Percentiles rank a stretch among this genome's conserved stretches.
phyloP scores from a whole-genome alignment of 2,329 filamentous ascomycete genomes.

The Ilyonectria sp. region DNA sequence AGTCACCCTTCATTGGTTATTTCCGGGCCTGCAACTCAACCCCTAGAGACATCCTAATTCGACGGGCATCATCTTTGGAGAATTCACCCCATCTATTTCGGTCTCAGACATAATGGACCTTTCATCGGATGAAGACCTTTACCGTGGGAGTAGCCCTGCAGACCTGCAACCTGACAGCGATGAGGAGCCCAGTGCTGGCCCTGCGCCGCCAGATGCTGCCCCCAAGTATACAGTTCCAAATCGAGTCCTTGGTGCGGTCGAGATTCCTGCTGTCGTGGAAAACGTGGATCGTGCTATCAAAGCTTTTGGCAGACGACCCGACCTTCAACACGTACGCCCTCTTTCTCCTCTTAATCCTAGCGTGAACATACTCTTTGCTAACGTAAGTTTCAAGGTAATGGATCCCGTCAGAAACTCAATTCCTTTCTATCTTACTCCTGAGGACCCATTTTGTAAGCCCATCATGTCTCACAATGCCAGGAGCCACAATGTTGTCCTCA shows the following conservation, averaged over 20 bases:
- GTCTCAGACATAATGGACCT: slow-evolving; percentile 5
- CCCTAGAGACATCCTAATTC: not conserved
- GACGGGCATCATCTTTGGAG: not conserved
- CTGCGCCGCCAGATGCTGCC: slow-evolving; percentile 42
- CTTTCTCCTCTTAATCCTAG: not conserved
- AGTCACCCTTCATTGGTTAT: not conserved
- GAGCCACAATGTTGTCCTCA: slow-evolving; percentile 88
- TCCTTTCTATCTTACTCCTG: slow-evolving; percentile 83
- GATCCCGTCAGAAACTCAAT: slow-evolving; percentile 66
- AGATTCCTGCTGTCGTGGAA: slow-evolving; percentile 61
- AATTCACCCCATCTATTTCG: not conserved
- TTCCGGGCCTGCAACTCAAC: not conserved
- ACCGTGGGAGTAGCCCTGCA: slow-evolving; percentile 36
- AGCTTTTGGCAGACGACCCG: slow-evolving; percentile 58
- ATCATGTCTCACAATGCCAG: slow-evolving; percentile 82
- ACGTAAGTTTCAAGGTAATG: slow-evolving; percentile 58
- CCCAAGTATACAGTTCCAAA: slow-evolving; percentile 55
- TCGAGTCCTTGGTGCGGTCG: slow-evolving; percentile 57
- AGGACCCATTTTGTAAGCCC: slow-evolving; percentile 84
- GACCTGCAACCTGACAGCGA: slow-evolving; percentile 34
- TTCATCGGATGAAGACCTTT: slow-evolving; percentile 39
- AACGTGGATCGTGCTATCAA: slow-evolving; percentile 60
- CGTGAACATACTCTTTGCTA: not conserved
- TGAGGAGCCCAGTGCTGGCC: not conserved
- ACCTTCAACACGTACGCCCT: slow-evolving; percentile 56